These are phyloP conservation scores for Chrysosporium queenslandicum DNA, from an alignment of 2,329 filamentous ascomycete genomes.

Conservation along the genomic window DNA sequence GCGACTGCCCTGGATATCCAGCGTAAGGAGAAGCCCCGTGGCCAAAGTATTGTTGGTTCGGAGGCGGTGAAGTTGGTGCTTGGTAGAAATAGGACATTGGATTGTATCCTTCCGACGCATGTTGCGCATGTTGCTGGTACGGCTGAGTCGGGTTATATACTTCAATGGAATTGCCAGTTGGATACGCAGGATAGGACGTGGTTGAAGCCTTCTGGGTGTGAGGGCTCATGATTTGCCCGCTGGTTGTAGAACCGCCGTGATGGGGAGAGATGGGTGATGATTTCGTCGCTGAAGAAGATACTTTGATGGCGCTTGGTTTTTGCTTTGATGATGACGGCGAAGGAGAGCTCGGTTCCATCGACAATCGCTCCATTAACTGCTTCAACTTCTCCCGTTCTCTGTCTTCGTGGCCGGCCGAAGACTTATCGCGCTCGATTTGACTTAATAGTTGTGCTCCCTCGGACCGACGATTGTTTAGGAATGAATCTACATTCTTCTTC, in stretches of 20 bases:
- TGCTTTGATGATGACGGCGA: slow-evolving; percentile 38
- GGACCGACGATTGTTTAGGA: slow-evolving; percentile 85
- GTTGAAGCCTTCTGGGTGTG: slow-evolving; percentile 1
- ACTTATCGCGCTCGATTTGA: slow-evolving; percentile 73
- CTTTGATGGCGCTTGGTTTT: slow-evolving; percentile 26
- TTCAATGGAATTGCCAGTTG: slow-evolving; percentile 19
- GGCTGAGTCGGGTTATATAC: slow-evolving; percentile 2
- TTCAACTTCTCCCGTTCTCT: slow-evolving; percentile 76
- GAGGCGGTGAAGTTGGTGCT: slow-evolving; percentile 35
- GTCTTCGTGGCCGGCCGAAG: slow-evolving; percentile 55
- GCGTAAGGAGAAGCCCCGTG: slow-evolving; percentile 27
- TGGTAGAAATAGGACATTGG: slow-evolving; percentile 43
- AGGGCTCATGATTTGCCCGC: slow-evolving; percentile 5
- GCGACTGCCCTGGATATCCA: slow-evolving; percentile 28
- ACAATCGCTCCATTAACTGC: slow-evolving; percentile 90
- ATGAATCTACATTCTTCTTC: slow-evolving; percentile 91
- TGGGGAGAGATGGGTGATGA: slow-evolving; percentile 32
- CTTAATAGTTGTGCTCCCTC: slow-evolving; percentile 84
- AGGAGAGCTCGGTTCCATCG: slow-evolving; percentile 55
- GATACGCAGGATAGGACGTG: slow-evolving; percentile 19
- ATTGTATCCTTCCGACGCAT: slow-evolving; percentile 39
- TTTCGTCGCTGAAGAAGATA: slow-evolving; percentile 20
- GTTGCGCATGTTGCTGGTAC: slow-evolving; percentile 32
- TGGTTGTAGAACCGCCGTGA: slow-evolving; percentile 18
- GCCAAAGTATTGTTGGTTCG: slow-evolving; percentile 33